Conservation (phyloP, 805 yeast species). For the Candida rishiriensis region DNA sequence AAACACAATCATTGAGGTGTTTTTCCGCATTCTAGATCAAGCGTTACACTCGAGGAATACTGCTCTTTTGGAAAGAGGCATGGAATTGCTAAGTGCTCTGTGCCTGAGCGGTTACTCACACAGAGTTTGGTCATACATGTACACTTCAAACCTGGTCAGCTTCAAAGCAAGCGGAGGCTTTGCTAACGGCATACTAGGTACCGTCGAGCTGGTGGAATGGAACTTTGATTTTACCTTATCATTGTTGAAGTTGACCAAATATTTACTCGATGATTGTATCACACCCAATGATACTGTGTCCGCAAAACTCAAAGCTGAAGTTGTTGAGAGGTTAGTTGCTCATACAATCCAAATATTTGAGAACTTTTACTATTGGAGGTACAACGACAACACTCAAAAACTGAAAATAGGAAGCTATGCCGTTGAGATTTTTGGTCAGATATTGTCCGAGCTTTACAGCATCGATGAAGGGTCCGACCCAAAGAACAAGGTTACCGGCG, state of each 20-base stretch:
- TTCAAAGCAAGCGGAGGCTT: constrained; percentile 62
- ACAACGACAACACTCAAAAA: constrained; percentile 49
- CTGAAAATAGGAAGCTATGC: constrained; percentile 55
- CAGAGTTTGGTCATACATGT: constrained; percentile 76
- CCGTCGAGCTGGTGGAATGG: constrained; percentile 68
- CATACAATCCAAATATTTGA: constrained; percentile 71
- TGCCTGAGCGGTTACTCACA: constrained; percentile 45
- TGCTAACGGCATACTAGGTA: constrained; percentile 57
- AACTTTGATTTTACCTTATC: constrained; percentile 60
- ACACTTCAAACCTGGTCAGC: constrained; percentile 61
- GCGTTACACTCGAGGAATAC: constrained; percentile 54
- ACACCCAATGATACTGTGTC: constrained; percentile 34
- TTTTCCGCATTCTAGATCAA: constrained; percentile 65
- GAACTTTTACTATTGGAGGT: constrained; percentile 68
- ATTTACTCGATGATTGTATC: constrained; percentile 49
- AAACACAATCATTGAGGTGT: constrained; percentile 41
- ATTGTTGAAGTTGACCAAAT: constrained; percentile 49
- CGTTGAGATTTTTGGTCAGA: constrained; percentile 49
- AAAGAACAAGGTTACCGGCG: constrained; percentile 40
- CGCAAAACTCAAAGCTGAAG: constrained; percentile 43
- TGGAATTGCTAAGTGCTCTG: constrained; percentile 46
- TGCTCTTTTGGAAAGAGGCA: constrained; percentile 38
- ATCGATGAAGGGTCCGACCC: constrained; percentile 38
- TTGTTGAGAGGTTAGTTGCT: constrained; percentile 48
- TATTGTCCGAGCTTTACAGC: constrained; percentile 52